phyloP scores from a whole-genome alignment of 805 yeast species.

The Lachancea quebecensis region DNA sequence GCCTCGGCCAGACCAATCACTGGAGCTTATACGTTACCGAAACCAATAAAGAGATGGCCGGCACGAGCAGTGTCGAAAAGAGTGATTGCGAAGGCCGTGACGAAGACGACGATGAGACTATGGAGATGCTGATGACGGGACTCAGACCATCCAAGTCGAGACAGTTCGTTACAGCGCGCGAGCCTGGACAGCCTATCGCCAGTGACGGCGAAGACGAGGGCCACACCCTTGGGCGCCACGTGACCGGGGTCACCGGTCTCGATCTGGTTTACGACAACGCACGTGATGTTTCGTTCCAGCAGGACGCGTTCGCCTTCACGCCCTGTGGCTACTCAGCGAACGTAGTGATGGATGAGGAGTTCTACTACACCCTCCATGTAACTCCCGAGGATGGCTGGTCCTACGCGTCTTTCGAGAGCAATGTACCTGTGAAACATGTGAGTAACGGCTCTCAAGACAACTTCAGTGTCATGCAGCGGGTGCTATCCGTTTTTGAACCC shows the following conservation, averaged over 20 bases:
- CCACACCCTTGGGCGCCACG: conserved; percentile 67
- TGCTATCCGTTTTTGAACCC: conserved; percentile 65
- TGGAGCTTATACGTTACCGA: conserved; percentile 85
- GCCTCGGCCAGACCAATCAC: conserved; percentile 63
- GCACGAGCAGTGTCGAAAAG: conserved; percentile 30
- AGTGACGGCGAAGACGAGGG: conserved; percentile 42
- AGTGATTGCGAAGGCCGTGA: conserved; percentile 32
- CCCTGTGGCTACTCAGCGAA: conserved; percentile 97
- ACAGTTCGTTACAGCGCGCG: conserved; percentile 51
- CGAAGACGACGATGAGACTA: conserved; percentile 44
- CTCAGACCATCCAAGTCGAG: conserved; percentile 50
- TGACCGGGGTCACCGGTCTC: conserved; percentile 57
- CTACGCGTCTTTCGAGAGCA: conserved; percentile 92
- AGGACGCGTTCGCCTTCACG: conserved; percentile 80
- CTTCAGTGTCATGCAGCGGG: conserved; percentile 49
- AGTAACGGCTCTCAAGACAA: conserved; percentile 37
- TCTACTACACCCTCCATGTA: conserved; percentile 80
- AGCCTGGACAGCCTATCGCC: conserved; percentile 9
- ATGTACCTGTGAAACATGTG: conserved; percentile 46
- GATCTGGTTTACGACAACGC: conserved; percentile 47
- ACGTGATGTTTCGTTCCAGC: conserved; percentile 11
- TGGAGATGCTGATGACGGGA: conserved; percentile 89
- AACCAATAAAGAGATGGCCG: conserved; percentile 13
- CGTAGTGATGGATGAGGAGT: conserved; percentile 55
- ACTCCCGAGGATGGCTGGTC: conserved; percentile 95